Evolutionary conservation across 75 land plant species (phyloP), one percentile per base, ranked within the genome.

Genomic region (Selaginella moellendorffii): DNA sequence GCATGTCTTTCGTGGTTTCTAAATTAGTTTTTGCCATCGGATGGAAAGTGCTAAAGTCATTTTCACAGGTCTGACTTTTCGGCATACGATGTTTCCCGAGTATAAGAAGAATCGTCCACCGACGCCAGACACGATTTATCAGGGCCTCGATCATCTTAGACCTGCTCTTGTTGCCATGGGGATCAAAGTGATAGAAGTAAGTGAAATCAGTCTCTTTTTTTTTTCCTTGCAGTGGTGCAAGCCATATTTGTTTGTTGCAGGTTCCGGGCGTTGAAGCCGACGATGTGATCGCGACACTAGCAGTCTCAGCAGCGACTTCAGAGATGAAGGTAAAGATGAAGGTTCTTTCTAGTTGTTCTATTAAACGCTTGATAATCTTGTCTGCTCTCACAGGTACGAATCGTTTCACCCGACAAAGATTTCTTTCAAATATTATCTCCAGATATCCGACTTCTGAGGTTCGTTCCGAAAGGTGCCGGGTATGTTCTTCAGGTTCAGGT

Each of bases 211-310:
- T n/a, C n/a, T n/a, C n/a, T n/a, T n/a, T n/a, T n/a, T 10, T 46
- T 46, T 46, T n/a, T 24, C 31, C 21, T 27, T 19, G 0, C 27
- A 25, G 2, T 65, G 27, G 68, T 27, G 31, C 9, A 10, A 46
- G 1, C 21, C 30, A 65, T 29, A 30, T 27, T n/a, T 66, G 26
- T 5, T 27, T 68, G 22, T 21, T 1, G 24, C 76, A 87, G 91
- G 85, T 82, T 54, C 89, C 93, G 23, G 97, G 97, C 24, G 88
- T 91, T 8, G 97, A 91, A 78, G 97, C 97, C 42, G 97, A 91
- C 70, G 97, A 91, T 73, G 97, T 91, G 24, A 82, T 88, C 67
- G 97, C 81, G n/a, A 88, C 97, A 24, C 66, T 91, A 62, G 88
- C 97, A 54, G 53, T 78, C 27, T 82, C 76, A 52, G 91, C 89